phyloP scores from a whole-genome alignment of 768 basidiomycete genomes.

The Albatrellus ellisii region DNA sequence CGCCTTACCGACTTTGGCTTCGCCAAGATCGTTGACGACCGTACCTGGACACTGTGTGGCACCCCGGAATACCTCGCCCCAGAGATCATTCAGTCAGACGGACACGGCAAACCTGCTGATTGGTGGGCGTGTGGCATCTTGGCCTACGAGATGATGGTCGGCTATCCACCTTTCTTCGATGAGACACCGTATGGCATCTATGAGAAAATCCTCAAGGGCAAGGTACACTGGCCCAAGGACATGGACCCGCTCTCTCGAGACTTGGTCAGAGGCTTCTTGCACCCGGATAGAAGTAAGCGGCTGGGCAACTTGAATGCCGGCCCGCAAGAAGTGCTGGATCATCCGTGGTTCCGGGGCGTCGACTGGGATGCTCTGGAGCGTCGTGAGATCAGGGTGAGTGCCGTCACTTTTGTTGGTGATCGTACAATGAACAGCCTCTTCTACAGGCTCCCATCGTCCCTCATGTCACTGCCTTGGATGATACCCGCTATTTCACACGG shows the following conservation, averaged over 20 bases:
- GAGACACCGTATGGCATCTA: constrained; percentile 98
- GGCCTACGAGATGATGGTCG: constrained; percentile 97
- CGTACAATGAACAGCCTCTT: constrained; percentile 3
- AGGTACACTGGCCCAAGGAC: constrained; percentile 82
- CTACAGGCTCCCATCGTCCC: constrained; percentile 77
- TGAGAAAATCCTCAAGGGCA: constrained; percentile 86
- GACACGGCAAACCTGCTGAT: constrained; percentile 95
- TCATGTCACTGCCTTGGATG: constrained; percentile 64
- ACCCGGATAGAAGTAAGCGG: constrained; percentile 84
- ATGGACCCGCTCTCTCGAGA: constrained; percentile 86
- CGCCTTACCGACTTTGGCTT: constrained; percentile 98
- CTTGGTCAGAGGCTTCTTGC: constrained; percentile 78
- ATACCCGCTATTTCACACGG: constrained; percentile 78
- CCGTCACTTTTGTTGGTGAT: constrained; percentile 2
- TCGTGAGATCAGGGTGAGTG: constrained; percentile 68
- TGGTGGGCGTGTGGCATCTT: constrained; percentile 99
- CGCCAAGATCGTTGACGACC: constrained; percentile 93
- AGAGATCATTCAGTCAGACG: constrained; percentile 95
- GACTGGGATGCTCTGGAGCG: constrained; percentile 85
- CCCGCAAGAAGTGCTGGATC: constrained; percentile 79
- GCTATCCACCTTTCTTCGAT: constrained; percentile 97
- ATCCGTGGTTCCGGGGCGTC: constrained; percentile 93
- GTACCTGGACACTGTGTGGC: constrained; percentile 95
- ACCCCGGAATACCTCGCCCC: constrained; percentile 96
- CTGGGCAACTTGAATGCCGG: constrained; percentile 91